A percentile compares a stretch with the other conserved stretches of the same genome.
These are phyloP conservation scores for Cupressus sempervirens DNA, from an alignment of 75 land plant genomes.

Conservation along the genomic window DNA sequence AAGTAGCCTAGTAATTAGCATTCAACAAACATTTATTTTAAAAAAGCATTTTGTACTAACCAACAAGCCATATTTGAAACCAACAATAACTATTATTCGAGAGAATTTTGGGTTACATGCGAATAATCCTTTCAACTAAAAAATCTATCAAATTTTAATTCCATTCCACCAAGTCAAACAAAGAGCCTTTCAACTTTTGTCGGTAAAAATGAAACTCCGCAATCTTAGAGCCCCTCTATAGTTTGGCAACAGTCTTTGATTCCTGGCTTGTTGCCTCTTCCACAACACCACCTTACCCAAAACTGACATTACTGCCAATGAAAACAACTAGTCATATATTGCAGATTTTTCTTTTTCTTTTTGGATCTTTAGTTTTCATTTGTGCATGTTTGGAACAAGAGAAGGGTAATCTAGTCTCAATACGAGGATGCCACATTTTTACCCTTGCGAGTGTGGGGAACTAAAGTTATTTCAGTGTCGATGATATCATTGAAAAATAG, in stretches of 20 bases:
- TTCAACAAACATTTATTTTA: neutral
- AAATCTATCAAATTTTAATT: too few relatives aligned
- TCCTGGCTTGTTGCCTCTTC: neutral
- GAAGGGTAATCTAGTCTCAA: neutral
- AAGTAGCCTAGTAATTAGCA: neutral
- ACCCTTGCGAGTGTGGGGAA: neutral
- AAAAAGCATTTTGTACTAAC: neutral
- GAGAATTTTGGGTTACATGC: too few relatives aligned
- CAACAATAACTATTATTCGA: conserved; percentile 22
- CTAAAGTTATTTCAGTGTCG: neutral
- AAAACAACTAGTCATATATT: neutral
- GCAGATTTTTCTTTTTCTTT: neutral
- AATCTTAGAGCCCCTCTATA: too few relatives aligned
- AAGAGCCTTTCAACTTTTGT: too few relatives aligned
- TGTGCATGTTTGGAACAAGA: neutral
- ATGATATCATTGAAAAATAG: too few relatives aligned
- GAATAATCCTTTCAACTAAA: too few relatives aligned
- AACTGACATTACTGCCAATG: neutral
- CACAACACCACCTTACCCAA: neutral
- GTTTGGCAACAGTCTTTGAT: too few relatives aligned
- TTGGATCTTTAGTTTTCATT: neutral
- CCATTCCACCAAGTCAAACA: too few relatives aligned
- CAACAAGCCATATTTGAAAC: conserved; percentile 33
- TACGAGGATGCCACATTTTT: neutral
- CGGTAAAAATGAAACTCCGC: too few relatives aligned